These are phyloP conservation scores for Chlorella vulgaris DNA, from an alignment of 139 green algal genomes.

Conservation along the genomic window DNA sequence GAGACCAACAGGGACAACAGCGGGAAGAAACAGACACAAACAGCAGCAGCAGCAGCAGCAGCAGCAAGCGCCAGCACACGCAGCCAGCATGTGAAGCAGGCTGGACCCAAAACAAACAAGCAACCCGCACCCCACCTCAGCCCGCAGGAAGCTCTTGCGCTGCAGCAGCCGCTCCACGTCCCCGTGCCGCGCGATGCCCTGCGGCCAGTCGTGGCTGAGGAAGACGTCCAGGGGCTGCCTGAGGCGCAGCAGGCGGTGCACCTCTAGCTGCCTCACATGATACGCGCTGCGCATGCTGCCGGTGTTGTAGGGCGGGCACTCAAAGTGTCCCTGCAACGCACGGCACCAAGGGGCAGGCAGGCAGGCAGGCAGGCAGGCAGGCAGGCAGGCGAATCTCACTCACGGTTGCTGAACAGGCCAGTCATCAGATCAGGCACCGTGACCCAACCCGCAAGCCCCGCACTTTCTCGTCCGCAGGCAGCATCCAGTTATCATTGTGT, in stretches of 20 bases:
- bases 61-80: no score
- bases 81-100: no score
- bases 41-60: neutral
- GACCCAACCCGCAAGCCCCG: no score
- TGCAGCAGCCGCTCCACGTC: constrained; percentile 78
- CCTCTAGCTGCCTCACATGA: constrained; percentile 86
- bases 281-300: constrained; percentile 86
- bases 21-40: no score
- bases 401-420: no score
- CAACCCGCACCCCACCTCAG: constrained; percentile 62
- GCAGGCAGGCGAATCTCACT: no score
- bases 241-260: constrained; percentile 79
- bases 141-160: constrained; percentile 83
- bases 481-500: no score
- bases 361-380: neutral
- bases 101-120: neutral
- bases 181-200: constrained; percentile 81
- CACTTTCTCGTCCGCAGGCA: no score
- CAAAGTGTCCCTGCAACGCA: constrained; percentile 82
- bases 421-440: no score
- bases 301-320: constrained; percentile 84
- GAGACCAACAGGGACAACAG: neutral
- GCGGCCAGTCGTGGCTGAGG: constrained; percentile 97
- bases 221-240: constrained; percentile 84
- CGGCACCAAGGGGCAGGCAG: neutral